Base-by-base conservation (phyloP, 1,139 yeast species). In the Wickerhamiella pararugosa region DNA sequence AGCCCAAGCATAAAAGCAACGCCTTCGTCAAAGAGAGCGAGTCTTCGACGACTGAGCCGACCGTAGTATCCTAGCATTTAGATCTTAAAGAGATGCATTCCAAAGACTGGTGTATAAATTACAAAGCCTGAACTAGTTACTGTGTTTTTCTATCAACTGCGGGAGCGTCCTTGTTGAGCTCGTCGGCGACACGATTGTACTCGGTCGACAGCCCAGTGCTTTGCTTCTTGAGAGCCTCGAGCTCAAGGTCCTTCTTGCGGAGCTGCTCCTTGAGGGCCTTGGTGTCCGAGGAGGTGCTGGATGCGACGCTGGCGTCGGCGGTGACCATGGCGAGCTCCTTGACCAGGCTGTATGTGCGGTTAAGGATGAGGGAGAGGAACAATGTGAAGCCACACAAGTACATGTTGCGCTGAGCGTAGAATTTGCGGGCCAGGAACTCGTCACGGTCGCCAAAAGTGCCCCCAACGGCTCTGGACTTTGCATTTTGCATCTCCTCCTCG, bases 351-450 rank as follows among this genome's bases (percentile, higher is more conserved):
- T 81, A 84, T n/a, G 95, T 86, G 64, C 96, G 74, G 55, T 79
- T 77, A 53, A 87, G 75, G 46, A 86, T 79, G 56, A 86, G 69
- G 1, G 95, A 82, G 57, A 90, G 68, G 61, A 92, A 92, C 60
- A 92, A 70, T 3, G 97, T 86, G 64, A 87, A 86, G 1, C 99
- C 99, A 54, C 96, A 84, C 47, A 92, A 71, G 57, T 92, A 92
- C 81, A 87, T 78, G 67, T 92, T 92, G 65, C 99, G 76, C 66
- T 92, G 98, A 21, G 96, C 84, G 57, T 87, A 86, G 63, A 92
- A 92, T 57, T 87, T 73, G 62, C 96, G 75, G 25, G 96, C 87
- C 60, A 80, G 92, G 48, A 79, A 68, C 53, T 84, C 95, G 6
- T 84, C 65, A 45, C 94, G 69, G 53, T 81, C 87, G 40, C 49